These are phyloP conservation scores for Candida sojae DNA, from an alignment of 1,139 yeast species.

Conservation along the genomic window DNA sequence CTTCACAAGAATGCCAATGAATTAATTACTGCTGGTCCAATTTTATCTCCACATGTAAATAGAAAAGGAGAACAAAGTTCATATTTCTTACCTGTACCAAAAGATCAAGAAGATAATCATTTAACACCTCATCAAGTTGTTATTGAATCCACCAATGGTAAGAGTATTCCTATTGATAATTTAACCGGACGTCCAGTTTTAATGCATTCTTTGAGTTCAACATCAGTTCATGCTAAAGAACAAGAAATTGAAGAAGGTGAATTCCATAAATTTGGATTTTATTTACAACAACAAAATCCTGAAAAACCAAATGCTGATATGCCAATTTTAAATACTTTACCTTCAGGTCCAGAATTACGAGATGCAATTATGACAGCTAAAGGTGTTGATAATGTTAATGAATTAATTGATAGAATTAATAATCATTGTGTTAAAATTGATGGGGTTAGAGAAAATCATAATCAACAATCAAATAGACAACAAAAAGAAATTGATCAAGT, in stretches of 20 bases:
- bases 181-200: constrained; percentile 72
- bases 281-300: constrained; percentile 55
- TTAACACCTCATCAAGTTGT: constrained; percentile 72
- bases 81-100: constrained; percentile 10
- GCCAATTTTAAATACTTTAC: constrained; percentile 49
- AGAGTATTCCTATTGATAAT: constrained; percentile 59
- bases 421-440: constrained; percentile 54
- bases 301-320: constrained; percentile 14
- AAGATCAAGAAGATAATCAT: constrained; percentile 21
- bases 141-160: constrained; percentile 56
- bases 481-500: neutral
- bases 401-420: constrained; percentile 67
- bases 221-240: constrained; percentile 66
- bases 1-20: constrained; percentile 54
- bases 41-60: constrained; percentile 43
- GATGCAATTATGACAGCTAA: constrained; percentile 78
- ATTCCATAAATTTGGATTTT: constrained; percentile 79
- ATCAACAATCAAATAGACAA: neutral
- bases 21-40: constrained; percentile 55
- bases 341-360: constrained; percentile 75
- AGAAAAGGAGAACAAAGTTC: constrained; percentile 15
- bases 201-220: constrained; percentile 63
- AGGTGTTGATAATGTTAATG: constrained; percentile 72
- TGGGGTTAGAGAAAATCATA: neutral
- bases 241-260: constrained; percentile 94